These are phyloP conservation scores for Aristolochia fimbriata DNA, from an alignment of 164 flowering plant genomes.

Conservation along the genomic window DNA sequence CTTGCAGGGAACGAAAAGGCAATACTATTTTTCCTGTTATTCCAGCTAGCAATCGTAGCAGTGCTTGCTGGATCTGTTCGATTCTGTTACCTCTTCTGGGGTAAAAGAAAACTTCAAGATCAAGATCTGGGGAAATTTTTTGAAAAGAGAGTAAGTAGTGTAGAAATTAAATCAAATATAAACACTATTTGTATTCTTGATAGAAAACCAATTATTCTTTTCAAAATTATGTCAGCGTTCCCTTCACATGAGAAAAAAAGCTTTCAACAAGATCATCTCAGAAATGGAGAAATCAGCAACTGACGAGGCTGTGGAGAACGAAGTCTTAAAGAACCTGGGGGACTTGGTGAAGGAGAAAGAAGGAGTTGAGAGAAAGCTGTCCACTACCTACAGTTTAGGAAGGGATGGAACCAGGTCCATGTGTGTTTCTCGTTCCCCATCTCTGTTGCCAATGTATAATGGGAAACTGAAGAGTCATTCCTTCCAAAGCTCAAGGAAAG, in stretches of 20 bases:
- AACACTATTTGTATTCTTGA: neutral
- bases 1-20: slow-evolving; percentile 44
- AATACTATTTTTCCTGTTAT: slow-evolving; percentile 45
- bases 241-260: slow-evolving; percentile 53
- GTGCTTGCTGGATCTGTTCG: slow-evolving; percentile 42
- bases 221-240: slow-evolving; percentile 35
- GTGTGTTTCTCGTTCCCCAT: slow-evolving; percentile 11
- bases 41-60: slow-evolving; percentile 48
- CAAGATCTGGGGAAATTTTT: slow-evolving; percentile 60
- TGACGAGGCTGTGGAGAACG: slow-evolving; percentile 35
- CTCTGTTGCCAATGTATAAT: slow-evolving; percentile 44
- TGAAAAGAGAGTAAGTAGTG: slow-evolving; percentile 51
- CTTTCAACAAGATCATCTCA: slow-evolving; percentile 39
- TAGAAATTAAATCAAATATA: neutral
- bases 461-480: slow-evolving; percentile 46
- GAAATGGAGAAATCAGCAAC: slow-evolving; percentile 52
- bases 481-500: slow-evolving; percentile 40
- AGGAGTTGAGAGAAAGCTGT: slow-evolving; percentile 60
- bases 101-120: slow-evolving; percentile 58
- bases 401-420: slow-evolving; percentile 26
- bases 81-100: slow-evolving; percentile 81
- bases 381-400: slow-evolving; percentile 75
- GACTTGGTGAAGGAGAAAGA: slow-evolving; percentile 41
- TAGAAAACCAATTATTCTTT: neutral
- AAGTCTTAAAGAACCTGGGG: slow-evolving; percentile 39